These are phyloP conservation scores for Thalassiosira hispida DNA, from an alignment of 352 stramenopile species.

Conservation along the genomic window DNA sequence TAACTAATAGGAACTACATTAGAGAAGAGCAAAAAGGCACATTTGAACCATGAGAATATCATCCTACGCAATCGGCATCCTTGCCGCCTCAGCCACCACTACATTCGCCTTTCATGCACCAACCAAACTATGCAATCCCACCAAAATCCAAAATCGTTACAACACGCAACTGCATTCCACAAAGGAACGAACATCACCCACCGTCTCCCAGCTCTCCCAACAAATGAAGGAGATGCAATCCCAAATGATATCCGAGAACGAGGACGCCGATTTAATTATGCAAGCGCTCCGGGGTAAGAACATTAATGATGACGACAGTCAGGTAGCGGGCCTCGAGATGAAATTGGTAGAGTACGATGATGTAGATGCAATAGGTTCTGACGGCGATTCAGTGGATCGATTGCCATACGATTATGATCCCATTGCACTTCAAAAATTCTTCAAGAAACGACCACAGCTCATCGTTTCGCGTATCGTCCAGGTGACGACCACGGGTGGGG, in stretches of 20 bases:
- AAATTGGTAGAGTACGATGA: slow-evolving; percentile 69
- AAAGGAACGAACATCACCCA: slow-evolving; percentile 24
- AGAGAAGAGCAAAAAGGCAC: no score
- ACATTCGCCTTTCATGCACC: slow-evolving; percentile 4
- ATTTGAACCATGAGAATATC: slow-evolving; percentile 33
- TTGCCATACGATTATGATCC: slow-evolving; percentile 84
- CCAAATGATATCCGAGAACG: slow-evolving; percentile 67
- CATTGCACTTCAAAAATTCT: slow-evolving; percentile 77
- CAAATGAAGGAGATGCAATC: slow-evolving; percentile 76
- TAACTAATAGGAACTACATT: no score
- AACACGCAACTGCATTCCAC: slow-evolving; percentile 15
- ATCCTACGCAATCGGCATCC: slow-evolving; percentile 19
- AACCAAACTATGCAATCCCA: slow-evolving; percentile 1
- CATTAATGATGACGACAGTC: slow-evolving; percentile 83
- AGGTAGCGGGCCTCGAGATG: slow-evolving; percentile 75
- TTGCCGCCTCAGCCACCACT: neutral
- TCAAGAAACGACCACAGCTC: slow-evolving; percentile 68
- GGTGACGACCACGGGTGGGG: slow-evolving; percentile 62
- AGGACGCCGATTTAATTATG: slow-evolving; percentile 77
- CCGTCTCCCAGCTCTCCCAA: slow-evolving; percentile 55
- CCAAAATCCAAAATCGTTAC: neutral
- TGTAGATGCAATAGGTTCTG: slow-evolving; percentile 27
- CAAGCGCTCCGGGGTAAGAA: slow-evolving; percentile 76
- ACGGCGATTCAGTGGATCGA: neutral
- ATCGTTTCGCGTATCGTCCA: slow-evolving; percentile 73